These are phyloP conservation scores for Kwoniella sp. DNA, from an alignment of 768 basidiomycete genomes.

Conservation along the genomic window DNA sequence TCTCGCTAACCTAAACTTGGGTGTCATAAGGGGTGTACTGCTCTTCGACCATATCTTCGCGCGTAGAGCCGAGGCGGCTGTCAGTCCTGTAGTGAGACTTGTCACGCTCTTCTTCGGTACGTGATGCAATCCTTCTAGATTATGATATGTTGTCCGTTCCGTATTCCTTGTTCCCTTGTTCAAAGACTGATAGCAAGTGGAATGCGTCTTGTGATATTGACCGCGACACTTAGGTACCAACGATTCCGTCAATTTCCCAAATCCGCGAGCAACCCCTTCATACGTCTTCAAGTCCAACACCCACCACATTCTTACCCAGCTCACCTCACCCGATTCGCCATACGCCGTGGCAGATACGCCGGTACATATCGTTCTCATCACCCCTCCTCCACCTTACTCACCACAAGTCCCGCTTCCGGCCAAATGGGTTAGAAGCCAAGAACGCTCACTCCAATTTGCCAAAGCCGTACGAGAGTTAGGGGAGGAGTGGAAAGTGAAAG, in stretches of 20 bases:
- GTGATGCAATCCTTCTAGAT: slow-evolving; percentile 3
- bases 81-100: slow-evolving; percentile 20
- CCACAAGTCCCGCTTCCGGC: not conserved
- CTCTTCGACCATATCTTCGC: slow-evolving; percentile 39
- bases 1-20: too few species aligned
- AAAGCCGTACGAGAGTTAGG: slow-evolving; percentile 16
- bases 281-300: slow-evolving; percentile 25
- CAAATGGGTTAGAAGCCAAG: slow-evolving; percentile 1
- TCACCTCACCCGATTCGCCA: slow-evolving; percentile 28
- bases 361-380: slow-evolving; percentile 28
- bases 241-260: slow-evolving; percentile 25
- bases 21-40: not conserved
- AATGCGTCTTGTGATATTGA: not conserved
- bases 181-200: too few species aligned
- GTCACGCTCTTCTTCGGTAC: slow-evolving; percentile 43
- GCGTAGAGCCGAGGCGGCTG: slow-evolving; percentile 6
- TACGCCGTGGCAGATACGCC: slow-evolving; percentile 9
- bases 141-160: too few species aligned
- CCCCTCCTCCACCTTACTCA: slow-evolving; percentile 16
- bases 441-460: slow-evolving; percentile 10
- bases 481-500: slow-evolving; percentile 16
- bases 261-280: slow-evolving; percentile 20
- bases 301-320: slow-evolving; percentile 14
- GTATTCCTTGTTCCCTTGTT: too few species aligned
- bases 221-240: slow-evolving; percentile 29